phyloP scores from a whole-genome alignment of 306 rosid genomes.

The Corylus heterophylla region DNA sequence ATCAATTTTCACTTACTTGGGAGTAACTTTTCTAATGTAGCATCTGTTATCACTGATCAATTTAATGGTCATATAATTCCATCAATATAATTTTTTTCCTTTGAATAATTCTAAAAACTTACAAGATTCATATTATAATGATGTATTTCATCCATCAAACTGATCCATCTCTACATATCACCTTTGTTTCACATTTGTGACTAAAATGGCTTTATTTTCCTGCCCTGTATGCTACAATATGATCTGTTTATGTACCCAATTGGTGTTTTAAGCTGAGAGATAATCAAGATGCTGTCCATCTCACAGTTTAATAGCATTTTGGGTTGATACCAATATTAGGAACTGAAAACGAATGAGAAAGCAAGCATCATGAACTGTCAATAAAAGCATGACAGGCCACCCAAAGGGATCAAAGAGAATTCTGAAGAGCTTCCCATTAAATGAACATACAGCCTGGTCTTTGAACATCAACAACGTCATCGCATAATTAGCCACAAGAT shows the following conservation, averaged over 20 bases:
- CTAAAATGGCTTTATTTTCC: neutral
- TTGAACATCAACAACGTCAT: slow-evolving; percentile 1
- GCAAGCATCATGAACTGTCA: neutral
- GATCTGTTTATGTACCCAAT: neutral
- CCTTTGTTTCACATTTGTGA: neutral
- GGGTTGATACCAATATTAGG: neutral
- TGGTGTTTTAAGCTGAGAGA: neutral
- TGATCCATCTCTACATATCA: neutral
- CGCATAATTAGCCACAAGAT: neutral
- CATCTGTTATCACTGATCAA: neutral
- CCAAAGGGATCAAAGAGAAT: neutral
- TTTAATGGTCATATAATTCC: neutral
- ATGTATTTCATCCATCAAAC: neutral
- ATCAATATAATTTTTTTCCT: neutral
- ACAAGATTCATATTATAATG: neutral
- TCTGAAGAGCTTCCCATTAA: neutral
- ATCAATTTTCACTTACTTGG: neutral
- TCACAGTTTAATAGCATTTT: neutral
- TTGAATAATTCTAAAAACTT: neutral
- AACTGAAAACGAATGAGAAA: neutral
- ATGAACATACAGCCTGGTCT: neutral
- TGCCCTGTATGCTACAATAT: neutral
- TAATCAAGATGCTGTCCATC: neutral
- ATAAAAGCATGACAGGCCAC: too few species aligned
- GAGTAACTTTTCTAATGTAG: neutral